Base-by-base conservation (phyloP, 2,329 filamentous ascomycete species). In the Pseudovirgaria hyperparasitica region DNA sequence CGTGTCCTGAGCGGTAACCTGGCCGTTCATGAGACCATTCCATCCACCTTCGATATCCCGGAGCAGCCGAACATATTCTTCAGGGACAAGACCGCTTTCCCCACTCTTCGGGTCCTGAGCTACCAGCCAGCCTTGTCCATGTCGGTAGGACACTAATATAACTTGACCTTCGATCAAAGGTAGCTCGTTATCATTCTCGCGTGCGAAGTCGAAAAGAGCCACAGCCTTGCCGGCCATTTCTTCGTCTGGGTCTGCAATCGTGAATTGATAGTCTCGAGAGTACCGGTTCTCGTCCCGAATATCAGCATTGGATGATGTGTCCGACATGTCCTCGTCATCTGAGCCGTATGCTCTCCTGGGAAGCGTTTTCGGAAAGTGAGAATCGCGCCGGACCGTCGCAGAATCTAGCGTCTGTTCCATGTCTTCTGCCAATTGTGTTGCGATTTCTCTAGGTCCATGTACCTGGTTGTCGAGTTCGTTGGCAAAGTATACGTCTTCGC, bases 191-290 rank as follows among this genome's bases (percentile, higher is more conserved):
- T 94, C 85, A 50, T 96, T 94, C 54, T 96, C 87, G 17, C 86
- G 72, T 41, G 76, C 76, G 56, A 98, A 98, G 50, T 94, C 86
- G 50, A 93, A 98, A 13, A 98, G 64, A 5, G 90, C 90, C 16
- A 98, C 82, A 8, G 85, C 86, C 50, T 92, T 93, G 25, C 90
- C 90, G 47, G 94, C 86, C 72, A 94, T 94, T 53, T 96, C 85
- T 57, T 96, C 87, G 51, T 96, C 90, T 5, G 86, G 85, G 9
- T 82, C 92, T 10, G 82, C 87, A 41, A 93, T 92, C 11, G 84
- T 92, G 52, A 94, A 93, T 43, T 92, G 82, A 51, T 92, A 94
- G 54, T 93, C 82, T 39, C 81, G 74, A 23, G 84, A 92, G 54
- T 86, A 92, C 43, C 85, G 72, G 29, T 76, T 82, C 48, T 82